phyloP scores from a whole-genome alignment of 306 rosid species.

The Cyclanthera cordifolia region DNA sequence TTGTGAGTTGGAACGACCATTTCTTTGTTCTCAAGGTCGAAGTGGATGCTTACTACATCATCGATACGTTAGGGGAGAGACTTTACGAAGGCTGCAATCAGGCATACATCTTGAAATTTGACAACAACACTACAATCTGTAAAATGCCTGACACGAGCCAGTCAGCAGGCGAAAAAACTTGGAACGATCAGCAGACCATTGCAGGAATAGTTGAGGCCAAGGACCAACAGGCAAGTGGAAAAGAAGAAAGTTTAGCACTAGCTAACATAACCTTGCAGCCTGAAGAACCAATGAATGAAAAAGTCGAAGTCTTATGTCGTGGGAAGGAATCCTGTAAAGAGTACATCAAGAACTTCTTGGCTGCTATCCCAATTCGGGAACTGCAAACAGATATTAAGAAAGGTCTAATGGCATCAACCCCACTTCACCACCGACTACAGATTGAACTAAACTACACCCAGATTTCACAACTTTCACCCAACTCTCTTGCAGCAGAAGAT shows the following conservation, averaged over 20 bases:
- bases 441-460: conserved; percentile 83
- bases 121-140: conserved; percentile 45
- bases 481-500: conserved; percentile 19
- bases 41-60: conserved; percentile 69
- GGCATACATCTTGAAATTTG: conserved; percentile 83
- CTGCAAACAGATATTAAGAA: conserved; percentile 87
- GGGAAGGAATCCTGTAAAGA: conserved; percentile 97
- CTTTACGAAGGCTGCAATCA: conserved; percentile 91
- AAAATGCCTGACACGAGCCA: conserved; percentile 32
- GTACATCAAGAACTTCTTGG: conserved; percentile 93
- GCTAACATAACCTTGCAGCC: conserved; percentile 22
- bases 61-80: conserved; percentile 94
- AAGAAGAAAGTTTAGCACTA: conserved; percentile 28
- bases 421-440: conserved; percentile 84
- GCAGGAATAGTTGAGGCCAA: conserved; percentile 33
- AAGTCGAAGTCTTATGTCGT: conserved; percentile 49
- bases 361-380: conserved; percentile 92
- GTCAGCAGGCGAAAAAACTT: conserved; percentile 42
- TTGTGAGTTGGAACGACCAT: conserved; percentile 97
- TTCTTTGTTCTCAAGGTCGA: conserved; percentile 95
- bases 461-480: conserved; percentile 23
- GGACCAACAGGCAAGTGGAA: conserved; percentile 22
- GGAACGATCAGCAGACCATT: conserved; percentile 30
- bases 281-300: conserved; percentile 35
- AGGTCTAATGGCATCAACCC: conserved; percentile 72